Conservation (phyloP, 2,329 filamentous ascomycete genomes). For the Colletotrichum tropicicola region DNA sequence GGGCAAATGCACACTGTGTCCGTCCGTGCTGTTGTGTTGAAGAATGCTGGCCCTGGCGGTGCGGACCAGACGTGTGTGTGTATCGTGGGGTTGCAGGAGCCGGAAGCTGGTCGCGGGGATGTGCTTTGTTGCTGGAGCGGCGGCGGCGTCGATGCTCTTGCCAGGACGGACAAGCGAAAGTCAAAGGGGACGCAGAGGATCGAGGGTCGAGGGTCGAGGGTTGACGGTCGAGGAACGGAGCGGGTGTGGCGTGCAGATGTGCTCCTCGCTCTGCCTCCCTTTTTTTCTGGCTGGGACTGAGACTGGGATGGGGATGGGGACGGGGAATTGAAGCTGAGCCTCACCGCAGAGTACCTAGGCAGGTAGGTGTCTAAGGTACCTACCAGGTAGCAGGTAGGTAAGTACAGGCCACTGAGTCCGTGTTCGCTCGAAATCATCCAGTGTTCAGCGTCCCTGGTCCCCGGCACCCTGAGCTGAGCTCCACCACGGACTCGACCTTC, state of each 20-base stretch:
- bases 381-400: not conserved
- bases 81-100: constrained; percentile 10
- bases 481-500: too few relatives aligned
- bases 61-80: not conserved
- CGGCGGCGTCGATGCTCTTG: constrained; percentile 1
- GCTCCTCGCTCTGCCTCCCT: constrained; percentile 16
- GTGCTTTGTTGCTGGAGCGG: constrained; percentile 9
- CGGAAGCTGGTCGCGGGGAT: not conserved
- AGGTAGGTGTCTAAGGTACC: constrained; percentile 14
- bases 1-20: constrained; percentile 14
- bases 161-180: constrained; percentile 5
- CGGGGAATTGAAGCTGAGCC: constrained; percentile 29
- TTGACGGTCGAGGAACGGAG: not conserved
- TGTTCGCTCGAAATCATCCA: constrained; percentile 22
- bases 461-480: too few relatives aligned
- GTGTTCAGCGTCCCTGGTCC: not conserved
- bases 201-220: constrained; percentile 12
- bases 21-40: constrained; percentile 28
- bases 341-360: constrained; percentile 22
- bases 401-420: constrained; percentile 6
- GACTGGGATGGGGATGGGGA: not conserved
- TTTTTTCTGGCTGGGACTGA: constrained; percentile 23
- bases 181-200: not conserved
- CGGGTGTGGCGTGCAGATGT: constrained; percentile 13
- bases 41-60: constrained; percentile 5